These are phyloP conservation scores for Aquilaria agallochum DNA, from an alignment of 441 rosid genomes.

Conservation along the genomic window DNA sequence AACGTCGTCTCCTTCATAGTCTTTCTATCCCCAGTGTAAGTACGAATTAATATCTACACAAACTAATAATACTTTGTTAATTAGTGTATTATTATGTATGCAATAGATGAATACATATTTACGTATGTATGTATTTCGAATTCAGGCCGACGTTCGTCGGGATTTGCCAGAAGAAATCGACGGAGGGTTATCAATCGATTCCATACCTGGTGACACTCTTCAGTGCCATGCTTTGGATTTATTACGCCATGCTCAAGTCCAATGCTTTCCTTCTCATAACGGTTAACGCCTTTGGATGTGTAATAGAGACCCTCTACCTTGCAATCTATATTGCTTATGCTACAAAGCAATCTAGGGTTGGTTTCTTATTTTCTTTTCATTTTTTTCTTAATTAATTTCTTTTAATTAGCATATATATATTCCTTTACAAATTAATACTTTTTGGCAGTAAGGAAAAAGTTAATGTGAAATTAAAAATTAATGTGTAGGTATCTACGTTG, in stretches of 20 bases:
- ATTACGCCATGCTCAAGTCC: conserved; percentile 42
- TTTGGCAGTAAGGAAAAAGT: neutral
- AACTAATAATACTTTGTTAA: too few relatives aligned
- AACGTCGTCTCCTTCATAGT: conserved; percentile 51
- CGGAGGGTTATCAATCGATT: conserved; percentile 52
- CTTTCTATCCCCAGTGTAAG: conserved; percentile 64
- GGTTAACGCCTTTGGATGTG: conserved; percentile 46
- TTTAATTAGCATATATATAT: neutral
- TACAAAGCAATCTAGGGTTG: conserved; percentile 48
- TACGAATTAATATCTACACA: neutral
- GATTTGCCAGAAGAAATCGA: conserved; percentile 52
- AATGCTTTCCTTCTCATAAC: conserved; percentile 55
- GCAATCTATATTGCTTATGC: conserved; percentile 42
- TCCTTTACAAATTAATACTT: neutral
- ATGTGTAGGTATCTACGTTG: conserved; percentile 39
- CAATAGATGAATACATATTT: neutral
- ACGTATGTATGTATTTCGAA: neutral
- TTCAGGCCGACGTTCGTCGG: conserved; percentile 52
- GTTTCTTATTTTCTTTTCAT: neutral
- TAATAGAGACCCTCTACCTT: conserved; percentile 50
- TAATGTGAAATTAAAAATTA: too few relatives aligned
- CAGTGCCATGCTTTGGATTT: conserved; percentile 60
- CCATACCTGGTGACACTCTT: conserved; percentile 49
- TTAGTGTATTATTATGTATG: too few relatives aligned
- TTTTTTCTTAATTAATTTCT: neutral